Evolutionary conservation across 345 rosid species (phyloP).

Genomic region (Moricandia moricandioides): DNA sequence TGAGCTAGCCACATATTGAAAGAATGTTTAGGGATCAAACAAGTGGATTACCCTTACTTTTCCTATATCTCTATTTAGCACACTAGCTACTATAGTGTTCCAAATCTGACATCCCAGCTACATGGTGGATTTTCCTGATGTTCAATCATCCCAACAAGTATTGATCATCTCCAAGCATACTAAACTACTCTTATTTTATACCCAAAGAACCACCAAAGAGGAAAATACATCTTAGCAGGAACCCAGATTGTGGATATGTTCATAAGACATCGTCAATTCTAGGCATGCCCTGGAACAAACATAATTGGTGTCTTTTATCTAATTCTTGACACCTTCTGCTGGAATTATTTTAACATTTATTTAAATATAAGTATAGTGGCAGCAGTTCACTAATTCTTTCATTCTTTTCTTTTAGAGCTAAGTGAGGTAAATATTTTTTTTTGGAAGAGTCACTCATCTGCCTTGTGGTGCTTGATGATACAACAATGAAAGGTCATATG

Average conservation of each 20-base stretch:
- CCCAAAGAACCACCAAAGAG: background rate
- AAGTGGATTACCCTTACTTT: background rate
- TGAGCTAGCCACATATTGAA: background rate
- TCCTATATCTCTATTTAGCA: conserved; percentile 28
- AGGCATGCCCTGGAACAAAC: conserved; percentile 1
- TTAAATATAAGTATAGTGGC: background rate
- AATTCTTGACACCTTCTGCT: background rate
- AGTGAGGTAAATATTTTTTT: background rate
- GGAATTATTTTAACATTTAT: conserved; percentile 9
- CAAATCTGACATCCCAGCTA: conserved; percentile 46
- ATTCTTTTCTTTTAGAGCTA: background rate
- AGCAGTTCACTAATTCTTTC: background rate
- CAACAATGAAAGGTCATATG: conserved; percentile 7
- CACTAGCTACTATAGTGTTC: conserved; percentile 46
- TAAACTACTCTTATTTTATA: background rate
- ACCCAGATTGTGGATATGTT: conserved; percentile 4
- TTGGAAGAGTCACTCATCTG: background rate
- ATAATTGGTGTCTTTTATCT: background rate
- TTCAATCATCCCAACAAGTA: conserved; percentile 17
- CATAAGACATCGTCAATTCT: background rate
- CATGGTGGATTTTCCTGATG: background rate
- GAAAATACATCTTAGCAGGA: background rate
- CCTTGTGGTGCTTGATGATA: conserved; percentile 3
- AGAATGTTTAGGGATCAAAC: background rate
- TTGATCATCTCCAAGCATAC: conserved; percentile 21